Percentiles rank a stretch among this genome's conserved stretches.
Conservation (phyloP, 1,284 basidiomycete species). For the Malassezia slooffiae region DNA sequence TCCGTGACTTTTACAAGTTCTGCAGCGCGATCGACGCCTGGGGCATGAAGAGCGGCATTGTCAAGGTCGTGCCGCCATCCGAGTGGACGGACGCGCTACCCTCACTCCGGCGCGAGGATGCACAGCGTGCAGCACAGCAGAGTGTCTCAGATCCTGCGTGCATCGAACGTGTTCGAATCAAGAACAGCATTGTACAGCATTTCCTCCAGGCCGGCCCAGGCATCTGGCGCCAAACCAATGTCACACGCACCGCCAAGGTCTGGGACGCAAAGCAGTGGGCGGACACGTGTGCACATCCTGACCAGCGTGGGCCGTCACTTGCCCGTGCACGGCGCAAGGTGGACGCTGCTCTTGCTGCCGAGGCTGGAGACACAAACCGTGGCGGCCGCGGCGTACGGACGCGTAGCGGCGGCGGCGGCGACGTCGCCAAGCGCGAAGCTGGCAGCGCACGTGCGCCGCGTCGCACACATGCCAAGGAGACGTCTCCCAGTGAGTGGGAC, state of each 20-base stretch:
- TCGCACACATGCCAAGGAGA: slow-evolving; percentile 2
- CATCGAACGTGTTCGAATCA: slow-evolving; percentile 33
- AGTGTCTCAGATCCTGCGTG: slow-evolving; percentile 15
- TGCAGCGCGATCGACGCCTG: slow-evolving; percentile 40
- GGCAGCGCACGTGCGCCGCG: slow-evolving; percentile 7
- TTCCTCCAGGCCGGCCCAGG: slow-evolving; percentile 36
- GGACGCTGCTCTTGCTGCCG: slow-evolving; percentile 21
- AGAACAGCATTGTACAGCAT: slow-evolving; percentile 42
- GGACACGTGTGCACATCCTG: slow-evolving; percentile 25
- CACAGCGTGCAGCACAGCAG: slow-evolving; percentile 1
- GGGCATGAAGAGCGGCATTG: slow-evolving; percentile 43
- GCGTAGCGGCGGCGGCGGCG: background rate
- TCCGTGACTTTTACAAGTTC: slow-evolving; percentile 40
- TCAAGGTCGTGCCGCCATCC: slow-evolving; percentile 40
- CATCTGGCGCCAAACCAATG: slow-evolving; percentile 42
- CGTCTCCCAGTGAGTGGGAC: slow-evolving; percentile 35
- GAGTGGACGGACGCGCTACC: slow-evolving; percentile 40
- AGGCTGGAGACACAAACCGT: background rate
- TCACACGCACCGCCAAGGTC: slow-evolving; percentile 33
- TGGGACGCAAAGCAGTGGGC: slow-evolving; percentile 45
- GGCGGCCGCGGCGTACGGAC: slow-evolving; percentile 14
- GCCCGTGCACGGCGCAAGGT: slow-evolving; percentile 35
- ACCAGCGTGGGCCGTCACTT: slow-evolving; percentile 39
- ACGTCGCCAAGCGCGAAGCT: slow-evolving; percentile 16
- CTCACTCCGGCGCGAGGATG: slow-evolving; percentile 16